Evolutionary conservation across 768 basidiomycete genomes (phyloP).

Genomic region (Suillus occidentalis): DNA sequence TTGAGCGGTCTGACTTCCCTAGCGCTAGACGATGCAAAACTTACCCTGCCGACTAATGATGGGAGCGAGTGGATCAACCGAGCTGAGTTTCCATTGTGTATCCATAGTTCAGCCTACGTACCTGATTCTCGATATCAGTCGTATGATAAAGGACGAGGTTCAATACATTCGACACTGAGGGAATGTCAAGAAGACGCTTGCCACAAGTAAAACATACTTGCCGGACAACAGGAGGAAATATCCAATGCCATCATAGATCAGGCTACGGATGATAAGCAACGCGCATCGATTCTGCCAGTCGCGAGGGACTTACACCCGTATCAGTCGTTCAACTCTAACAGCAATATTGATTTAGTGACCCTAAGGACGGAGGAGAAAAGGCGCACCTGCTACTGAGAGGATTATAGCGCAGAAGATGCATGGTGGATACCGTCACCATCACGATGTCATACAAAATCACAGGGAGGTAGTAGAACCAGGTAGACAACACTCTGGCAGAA

Average conservation of each 20-base stretch:
- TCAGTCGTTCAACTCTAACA: background rate
- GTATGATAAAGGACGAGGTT: background rate
- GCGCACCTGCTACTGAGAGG: background rate
- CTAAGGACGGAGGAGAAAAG: background rate
- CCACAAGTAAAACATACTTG: background rate
- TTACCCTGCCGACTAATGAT: too few species aligned
- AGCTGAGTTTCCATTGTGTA: background rate
- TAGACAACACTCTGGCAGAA: background rate
- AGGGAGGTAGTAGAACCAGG: background rate
- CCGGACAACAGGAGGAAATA: background rate
- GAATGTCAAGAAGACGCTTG: background rate
- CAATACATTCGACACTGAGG: background rate
- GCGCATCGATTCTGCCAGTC: background rate
- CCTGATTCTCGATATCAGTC: background rate
- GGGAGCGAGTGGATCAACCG: background rate
- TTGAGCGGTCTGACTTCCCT: too few species aligned
- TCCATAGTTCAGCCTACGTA: background rate
- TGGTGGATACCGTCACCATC: background rate
- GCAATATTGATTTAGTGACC: background rate
- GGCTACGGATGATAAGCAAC: background rate
- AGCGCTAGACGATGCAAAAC: too few species aligned
- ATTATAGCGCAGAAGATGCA: background rate
- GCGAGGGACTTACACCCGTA: background rate
- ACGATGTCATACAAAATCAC: background rate
- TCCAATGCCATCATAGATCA: background rate